A percentile compares a stretch with the other conserved stretches of the same genome.
These are phyloP conservation scores for Tillandsia leiboldiana DNA, from an alignment of 176 grass and related monocot species.

Conservation along the genomic window DNA sequence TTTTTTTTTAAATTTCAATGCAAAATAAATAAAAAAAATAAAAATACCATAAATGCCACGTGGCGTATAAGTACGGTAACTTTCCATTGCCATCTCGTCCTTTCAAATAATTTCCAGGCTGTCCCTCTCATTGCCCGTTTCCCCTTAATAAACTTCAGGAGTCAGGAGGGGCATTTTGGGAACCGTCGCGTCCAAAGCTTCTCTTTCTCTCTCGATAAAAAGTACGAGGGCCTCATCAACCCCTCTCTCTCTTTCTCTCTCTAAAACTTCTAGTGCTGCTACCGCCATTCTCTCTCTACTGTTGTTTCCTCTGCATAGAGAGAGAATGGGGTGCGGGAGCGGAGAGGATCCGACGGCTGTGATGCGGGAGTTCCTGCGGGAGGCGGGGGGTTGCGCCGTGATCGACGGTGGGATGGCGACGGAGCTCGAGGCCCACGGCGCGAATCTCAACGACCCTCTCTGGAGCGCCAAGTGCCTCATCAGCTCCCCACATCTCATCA, in stretches of 20 bases:
- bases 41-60: too few relatives aligned
- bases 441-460: conserved; percentile 91
- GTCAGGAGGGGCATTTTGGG: not conserved
- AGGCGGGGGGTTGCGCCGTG: conserved; percentile 45
- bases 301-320: conserved; percentile 3
- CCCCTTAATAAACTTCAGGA: not conserved
- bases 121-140: not conserved
- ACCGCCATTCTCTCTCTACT: not conserved
- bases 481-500: conserved; percentile 67
- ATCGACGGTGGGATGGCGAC: conserved; percentile 91
- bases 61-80: too few relatives aligned
- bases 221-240: not conserved
- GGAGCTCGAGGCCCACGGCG: conserved; percentile 89
- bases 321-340: conserved; percentile 11
- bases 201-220: not conserved
- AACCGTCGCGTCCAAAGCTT: not conserved
- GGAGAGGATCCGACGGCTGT: conserved; percentile 24
- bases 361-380: conserved; percentile 32
- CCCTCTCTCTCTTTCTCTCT: not conserved
- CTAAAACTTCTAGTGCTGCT: not conserved
- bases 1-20: too few relatives aligned
- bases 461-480: conserved; percentile 98
- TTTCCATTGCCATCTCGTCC: too few relatives aligned
- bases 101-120: not conserved
- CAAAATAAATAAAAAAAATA: too few relatives aligned